Base-by-base conservation (phyloP, 2,329 filamentous ascomycete genomes). In the Fusarium tuaranense region DNA sequence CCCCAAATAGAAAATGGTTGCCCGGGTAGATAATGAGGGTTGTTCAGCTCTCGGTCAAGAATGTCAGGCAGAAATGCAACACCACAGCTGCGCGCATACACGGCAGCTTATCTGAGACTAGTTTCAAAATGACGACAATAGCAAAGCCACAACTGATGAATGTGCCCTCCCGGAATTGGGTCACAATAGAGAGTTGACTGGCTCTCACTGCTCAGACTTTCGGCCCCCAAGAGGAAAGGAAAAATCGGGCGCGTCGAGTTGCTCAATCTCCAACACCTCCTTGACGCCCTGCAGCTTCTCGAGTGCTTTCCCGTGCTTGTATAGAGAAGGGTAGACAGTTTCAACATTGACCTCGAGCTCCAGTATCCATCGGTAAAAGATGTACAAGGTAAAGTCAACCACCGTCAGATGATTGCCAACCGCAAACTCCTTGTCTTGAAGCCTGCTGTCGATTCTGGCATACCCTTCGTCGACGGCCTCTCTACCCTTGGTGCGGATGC, bases 321-420 rank as follows among this genome's bases (percentile, higher is more conserved):
- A 41, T 0, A 71, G 76, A 2, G 32, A n/a, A 1, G 66, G 60
- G 20, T 71, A 77, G 1, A 65, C 62, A 2, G 25, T 57, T 20
- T 71, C 41, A 61, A 77, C 4, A 2, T 77, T 65, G 16, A 78
- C 60, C 0, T 51, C 58, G 0, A 53, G 25, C 4, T 68, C 53
- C 14, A 62, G 60, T 0, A 60, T 71, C 76, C 76, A 78, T 0
- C 76, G 69, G 2, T 75, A 70, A 44, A 78, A 78, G 0, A 78
- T 38, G 38, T 78, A 78, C 3, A 77, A 22, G 25, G 78, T 62
- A 13, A 78, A 74, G 27, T 78, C 76, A 3, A 67, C 76, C 1
- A 27, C 63, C 0, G 76, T 76, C n/a, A 78, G n/a, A 0, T 18
- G 16, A 7, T 48, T 14, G 1, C 76, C 76, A 5, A 77, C 53